Conservation (phyloP, 805 yeast species). For the Pichia kluyveri region DNA sequence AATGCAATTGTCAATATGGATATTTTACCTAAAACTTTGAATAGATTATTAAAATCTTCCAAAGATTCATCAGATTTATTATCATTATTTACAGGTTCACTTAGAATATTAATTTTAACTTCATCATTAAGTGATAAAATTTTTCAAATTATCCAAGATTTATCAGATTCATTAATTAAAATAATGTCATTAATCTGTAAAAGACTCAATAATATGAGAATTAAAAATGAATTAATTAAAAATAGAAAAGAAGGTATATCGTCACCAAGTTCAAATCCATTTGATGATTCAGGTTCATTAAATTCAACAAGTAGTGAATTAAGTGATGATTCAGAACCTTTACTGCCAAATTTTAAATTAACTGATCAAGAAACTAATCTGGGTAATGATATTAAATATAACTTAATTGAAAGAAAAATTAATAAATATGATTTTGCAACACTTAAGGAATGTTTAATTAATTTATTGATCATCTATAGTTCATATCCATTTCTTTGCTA, state of each 20-base stretch:
- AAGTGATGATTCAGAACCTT: constrained; percentile 2
- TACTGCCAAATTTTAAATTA: constrained; percentile 4
- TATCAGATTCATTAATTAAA: constrained; percentile 13
- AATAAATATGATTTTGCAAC: not conserved
- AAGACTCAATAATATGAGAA: not conserved
- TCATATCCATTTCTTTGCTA: constrained; percentile 28
- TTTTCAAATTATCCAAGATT: constrained; percentile 12
- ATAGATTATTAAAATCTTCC: constrained; percentile 11
- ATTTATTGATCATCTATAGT: constrained; percentile 24
- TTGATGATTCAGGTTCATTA: constrained; percentile 1
- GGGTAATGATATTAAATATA: not conserved
- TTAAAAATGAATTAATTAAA: not conserved
- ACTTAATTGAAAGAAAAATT: not conserved
- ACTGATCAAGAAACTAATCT: not conserved
- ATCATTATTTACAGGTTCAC: constrained; percentile 18
- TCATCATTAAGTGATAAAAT: constrained; percentile 14
- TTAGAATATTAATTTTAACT: constrained; percentile 15
- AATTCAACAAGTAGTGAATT: constrained; percentile 1
- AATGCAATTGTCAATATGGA: constrained; percentile 16
- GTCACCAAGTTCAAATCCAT: not conserved
- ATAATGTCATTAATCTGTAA: not conserved
- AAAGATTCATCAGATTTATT: constrained; percentile 11
- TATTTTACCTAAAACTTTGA: constrained; percentile 9
- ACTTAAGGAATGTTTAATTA: constrained; percentile 16
- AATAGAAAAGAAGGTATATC: not conserved